These are phyloP conservation scores for Dactylellina drechsleri DNA, from an alignment of 2,329 filamentous ascomycete genomes.

Conservation along the genomic window DNA sequence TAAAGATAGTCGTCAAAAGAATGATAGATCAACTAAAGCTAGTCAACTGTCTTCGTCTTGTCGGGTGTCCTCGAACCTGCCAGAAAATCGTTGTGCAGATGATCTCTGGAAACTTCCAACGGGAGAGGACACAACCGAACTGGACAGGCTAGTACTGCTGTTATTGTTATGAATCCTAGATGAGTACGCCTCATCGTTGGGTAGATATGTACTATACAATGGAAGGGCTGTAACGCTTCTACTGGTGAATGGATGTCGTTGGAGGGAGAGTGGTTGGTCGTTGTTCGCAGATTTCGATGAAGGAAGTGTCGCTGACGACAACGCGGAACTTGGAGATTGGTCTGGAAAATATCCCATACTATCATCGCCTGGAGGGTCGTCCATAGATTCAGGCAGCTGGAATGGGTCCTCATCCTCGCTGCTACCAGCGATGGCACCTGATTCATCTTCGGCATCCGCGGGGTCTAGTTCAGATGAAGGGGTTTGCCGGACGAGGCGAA, in stretches of 20 bases:
- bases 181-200: conserved; percentile 29
- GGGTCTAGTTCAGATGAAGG: conserved; percentile 54
- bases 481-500: conserved; percentile 45
- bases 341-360: conserved; percentile 8
- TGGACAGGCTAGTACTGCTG: background rate
- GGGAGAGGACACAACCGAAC: conserved; percentile 16
- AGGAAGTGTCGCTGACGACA: conserved; percentile 6
- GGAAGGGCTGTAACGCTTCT: conserved; percentile 40
- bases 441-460: conserved; percentile 53
- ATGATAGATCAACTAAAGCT: conserved; percentile 28
- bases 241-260: conserved; percentile 31
- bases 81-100: background rate
- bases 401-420: conserved; percentile 52
- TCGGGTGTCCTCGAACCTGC: conserved; percentile 11
- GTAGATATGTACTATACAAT: conserved; percentile 36
- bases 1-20: conserved; percentile 22
- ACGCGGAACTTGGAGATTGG: conserved; percentile 4
- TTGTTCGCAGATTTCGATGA: conserved; percentile 1
- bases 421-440: conserved; percentile 45
- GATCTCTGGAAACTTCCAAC: conserved; percentile 1
- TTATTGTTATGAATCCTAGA: conserved; percentile 21
- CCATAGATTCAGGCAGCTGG: conserved; percentile 38
- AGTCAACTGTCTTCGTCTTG: conserved; percentile 39
- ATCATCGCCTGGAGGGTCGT: conserved; percentile 17
- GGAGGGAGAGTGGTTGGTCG: conserved; percentile 32